Evolutionary conservation across 495 filamentous ascomycete genomes (phyloP).

Genomic region (Stereocaulon alpinum): DNA sequence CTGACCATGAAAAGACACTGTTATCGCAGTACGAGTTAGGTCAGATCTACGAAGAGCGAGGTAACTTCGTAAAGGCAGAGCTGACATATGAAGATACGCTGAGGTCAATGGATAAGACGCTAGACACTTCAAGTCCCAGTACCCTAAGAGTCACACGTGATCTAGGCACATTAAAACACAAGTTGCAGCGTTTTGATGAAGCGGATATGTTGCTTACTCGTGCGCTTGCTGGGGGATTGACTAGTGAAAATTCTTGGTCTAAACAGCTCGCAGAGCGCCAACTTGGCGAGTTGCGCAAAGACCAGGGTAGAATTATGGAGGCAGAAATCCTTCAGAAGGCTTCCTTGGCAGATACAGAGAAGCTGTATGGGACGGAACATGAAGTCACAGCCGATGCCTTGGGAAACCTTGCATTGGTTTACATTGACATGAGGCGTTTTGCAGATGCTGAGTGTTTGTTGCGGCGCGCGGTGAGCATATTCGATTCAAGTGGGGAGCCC

Average conservation of each 20-base stretch:
- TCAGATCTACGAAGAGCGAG: background rate
- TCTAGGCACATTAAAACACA: background rate
- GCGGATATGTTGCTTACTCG: background rate
- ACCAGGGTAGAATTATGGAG: background rate
- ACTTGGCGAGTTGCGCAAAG: background rate
- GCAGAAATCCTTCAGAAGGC: background rate
- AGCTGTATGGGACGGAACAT: background rate
- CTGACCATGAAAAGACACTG: background rate
- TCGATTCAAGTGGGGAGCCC: background rate
- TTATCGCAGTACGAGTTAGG: background rate
- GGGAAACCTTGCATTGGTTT: background rate
- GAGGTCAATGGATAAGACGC: background rate
- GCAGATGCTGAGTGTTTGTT: background rate
- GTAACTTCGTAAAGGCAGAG: background rate
- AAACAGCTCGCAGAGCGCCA: no score
- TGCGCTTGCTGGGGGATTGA: background rate
- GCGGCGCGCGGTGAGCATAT: background rate
- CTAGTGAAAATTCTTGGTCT: no score
- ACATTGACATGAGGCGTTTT: background rate
- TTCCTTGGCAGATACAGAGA: background rate
- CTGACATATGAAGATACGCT: background rate
- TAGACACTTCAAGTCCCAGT: background rate
- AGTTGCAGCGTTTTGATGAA: background rate
- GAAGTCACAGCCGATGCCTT: accelerated
- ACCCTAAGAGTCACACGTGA: background rate